phyloP scores from a whole-genome alignment of 129 eudicot genomes.

The Escallonia herrerae region DNA sequence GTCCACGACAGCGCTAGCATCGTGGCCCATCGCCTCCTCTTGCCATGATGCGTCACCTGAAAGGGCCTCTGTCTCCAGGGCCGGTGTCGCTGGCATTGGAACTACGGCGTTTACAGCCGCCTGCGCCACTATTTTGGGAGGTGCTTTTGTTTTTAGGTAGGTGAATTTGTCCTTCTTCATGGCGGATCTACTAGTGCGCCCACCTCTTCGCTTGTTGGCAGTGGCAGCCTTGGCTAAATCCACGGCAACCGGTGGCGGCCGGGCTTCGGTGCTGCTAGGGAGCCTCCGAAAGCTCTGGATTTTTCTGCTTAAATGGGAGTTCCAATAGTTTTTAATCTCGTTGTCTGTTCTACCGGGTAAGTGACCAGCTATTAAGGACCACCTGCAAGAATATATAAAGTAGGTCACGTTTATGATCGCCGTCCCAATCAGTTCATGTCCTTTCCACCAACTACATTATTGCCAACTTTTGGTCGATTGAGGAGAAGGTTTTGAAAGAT shows the following conservation, averaged over 20 bases:
- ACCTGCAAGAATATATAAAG: conserved; percentile 25
- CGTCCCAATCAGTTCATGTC: no score
- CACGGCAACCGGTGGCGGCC: not conserved
- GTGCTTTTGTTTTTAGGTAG: not conserved
- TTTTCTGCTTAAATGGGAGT: conserved; percentile 70
- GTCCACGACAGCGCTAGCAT: not conserved
- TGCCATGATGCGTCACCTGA: not conserved
- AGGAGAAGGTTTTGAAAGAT: no score
- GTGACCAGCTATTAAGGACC: conserved; percentile 72
- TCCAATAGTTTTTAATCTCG: conserved; percentile 85
- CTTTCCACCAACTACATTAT: no score
- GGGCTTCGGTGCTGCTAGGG: not conserved
- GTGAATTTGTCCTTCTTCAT: conserved; percentile 37
- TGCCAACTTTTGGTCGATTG: no score
- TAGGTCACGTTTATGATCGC: no score
- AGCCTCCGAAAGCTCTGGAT: conserved; percentile 28
- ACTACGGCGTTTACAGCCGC: not conserved
- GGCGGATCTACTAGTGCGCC: conserved; percentile 35
- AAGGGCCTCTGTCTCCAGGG: conserved; percentile 14
- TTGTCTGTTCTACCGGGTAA: conserved; percentile 88
- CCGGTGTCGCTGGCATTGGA: conserved; percentile 17
- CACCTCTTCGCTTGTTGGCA: conserved; percentile 28
- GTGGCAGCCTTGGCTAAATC: not conserved
- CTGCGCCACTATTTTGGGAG: not conserved
- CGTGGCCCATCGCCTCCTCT: conserved; percentile 1